Evolutionary conservation across 2,329 filamentous ascomycete genomes (phyloP).

Genomic region (Orbilia brochopaga): DNA sequence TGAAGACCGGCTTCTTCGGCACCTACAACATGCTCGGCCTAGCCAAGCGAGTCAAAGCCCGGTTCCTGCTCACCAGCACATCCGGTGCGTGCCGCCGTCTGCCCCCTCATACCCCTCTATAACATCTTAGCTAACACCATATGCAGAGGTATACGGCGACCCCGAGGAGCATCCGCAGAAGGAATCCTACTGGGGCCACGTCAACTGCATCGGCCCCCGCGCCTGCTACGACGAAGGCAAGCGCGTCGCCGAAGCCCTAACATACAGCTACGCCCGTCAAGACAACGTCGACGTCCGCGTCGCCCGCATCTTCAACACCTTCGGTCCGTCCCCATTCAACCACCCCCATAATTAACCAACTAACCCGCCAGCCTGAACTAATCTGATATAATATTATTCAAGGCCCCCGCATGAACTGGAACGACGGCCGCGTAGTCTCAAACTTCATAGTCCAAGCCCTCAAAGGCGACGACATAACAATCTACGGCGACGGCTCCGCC

Average conservation of each 20-base stretch:
- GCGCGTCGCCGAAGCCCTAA: constrained; percentile 58
- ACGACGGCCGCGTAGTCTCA: constrained; percentile 57
- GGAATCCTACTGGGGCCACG: constrained; percentile 59
- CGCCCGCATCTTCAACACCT: constrained; percentile 57
- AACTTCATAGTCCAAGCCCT: constrained; percentile 56
- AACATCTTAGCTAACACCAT: background rate
- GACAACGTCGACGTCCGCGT: constrained; percentile 55
- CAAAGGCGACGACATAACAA: constrained; percentile 53
- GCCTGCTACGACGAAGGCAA: constrained; percentile 61
- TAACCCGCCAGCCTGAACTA: background rate
- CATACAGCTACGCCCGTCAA: constrained; percentile 56
- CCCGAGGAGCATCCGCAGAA: constrained; percentile 56
- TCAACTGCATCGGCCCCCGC: constrained; percentile 59
- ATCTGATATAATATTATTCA: no score
- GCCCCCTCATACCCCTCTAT: background rate
- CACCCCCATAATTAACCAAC: background rate
- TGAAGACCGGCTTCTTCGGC: constrained; percentile 56
- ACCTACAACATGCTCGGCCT: constrained; percentile 56
- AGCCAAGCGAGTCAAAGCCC: constrained; percentile 55
- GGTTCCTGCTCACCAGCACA: constrained; percentile 56
- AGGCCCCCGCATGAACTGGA: constrained; percentile 55
- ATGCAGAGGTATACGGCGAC: constrained; percentile 56
- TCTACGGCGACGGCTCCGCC: constrained; percentile 56
- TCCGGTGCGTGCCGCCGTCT: constrained; percentile 52
- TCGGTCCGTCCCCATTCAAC: constrained; percentile 51